A percentile compares a stretch with the other conserved stretches of the same genome.
phyloP scores from a whole-genome alignment of 768 basidiomycete genomes.

The Kwoniella bestiolae region DNA sequence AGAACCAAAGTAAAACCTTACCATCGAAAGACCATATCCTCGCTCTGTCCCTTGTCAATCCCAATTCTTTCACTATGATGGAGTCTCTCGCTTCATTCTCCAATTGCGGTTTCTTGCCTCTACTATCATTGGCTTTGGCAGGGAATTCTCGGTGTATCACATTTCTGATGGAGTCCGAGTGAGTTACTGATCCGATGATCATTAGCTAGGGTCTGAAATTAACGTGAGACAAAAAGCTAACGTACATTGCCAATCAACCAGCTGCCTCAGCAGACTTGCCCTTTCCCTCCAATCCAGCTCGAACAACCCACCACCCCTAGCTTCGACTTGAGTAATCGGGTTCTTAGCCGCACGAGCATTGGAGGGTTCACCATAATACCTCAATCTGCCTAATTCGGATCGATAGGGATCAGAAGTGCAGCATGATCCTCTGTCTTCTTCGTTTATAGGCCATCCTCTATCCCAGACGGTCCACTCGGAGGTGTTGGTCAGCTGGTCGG shows the following conservation, averaged over 20 bases:
- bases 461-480: constrained; percentile 54
- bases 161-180: constrained; percentile 36
- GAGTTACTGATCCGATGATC: constrained; percentile 33
- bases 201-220: too few relatives aligned
- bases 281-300: constrained; percentile 49
- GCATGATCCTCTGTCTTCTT: constrained; percentile 44
- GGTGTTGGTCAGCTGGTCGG: constrained; percentile 32
- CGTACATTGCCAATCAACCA: constrained; percentile 55
- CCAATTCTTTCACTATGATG: constrained; percentile 33
- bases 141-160: constrained; percentile 40
- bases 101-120: constrained; percentile 16
- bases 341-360: constrained; percentile 28
- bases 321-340: constrained; percentile 35
- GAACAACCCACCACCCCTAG: constrained; percentile 46
- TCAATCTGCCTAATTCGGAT: constrained; percentile 37
- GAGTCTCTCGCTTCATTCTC: constrained; percentile 16
- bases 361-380: constrained; percentile 42
- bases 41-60: constrained; percentile 41
- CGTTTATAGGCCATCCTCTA: constrained; percentile 46
- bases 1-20: constrained; percentile 17
- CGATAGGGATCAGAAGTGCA: constrained; percentile 34
- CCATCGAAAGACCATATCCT: constrained; percentile 50
- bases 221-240: background rate
- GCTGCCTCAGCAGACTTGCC: constrained; percentile 39
- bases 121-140: constrained; percentile 20